Evolutionary conservation across 2,329 filamentous ascomycete genomes (phyloP).

Genomic region (Coniella lustricola): DNA sequence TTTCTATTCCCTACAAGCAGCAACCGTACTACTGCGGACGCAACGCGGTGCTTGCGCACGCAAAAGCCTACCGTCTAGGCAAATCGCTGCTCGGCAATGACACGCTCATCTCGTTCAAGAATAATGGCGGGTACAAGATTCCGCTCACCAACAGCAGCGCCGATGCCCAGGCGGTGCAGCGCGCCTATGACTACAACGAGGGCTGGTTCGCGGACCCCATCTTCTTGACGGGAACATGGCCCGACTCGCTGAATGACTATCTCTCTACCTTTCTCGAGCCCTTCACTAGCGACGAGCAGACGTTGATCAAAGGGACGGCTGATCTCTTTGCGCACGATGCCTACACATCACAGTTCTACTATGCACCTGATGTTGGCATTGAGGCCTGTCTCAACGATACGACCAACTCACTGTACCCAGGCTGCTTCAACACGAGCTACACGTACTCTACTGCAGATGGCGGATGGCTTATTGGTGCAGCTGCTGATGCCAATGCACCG

Average conservation of each 20-base stretch:
- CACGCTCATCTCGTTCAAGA: constrained; percentile 12
- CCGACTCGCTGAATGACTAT: constrained; percentile 7
- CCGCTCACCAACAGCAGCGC: constrained; percentile 5
- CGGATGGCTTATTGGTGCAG: constrained; percentile 7
- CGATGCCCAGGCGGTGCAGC: constrained; percentile 10
- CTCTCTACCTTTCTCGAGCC: constrained; percentile 12
- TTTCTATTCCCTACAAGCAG: constrained; percentile 9
- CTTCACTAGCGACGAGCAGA: constrained; percentile 6
- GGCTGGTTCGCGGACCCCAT: constrained; percentile 13
- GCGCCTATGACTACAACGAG: constrained; percentile 13
- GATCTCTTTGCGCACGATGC: constrained; percentile 11
- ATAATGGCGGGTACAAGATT: constrained; percentile 13
- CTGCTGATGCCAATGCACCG: constrained; percentile 5
- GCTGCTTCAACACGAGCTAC: constrained; percentile 12
- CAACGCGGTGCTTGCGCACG: constrained; percentile 10
- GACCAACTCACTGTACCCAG: constrained; percentile 6
- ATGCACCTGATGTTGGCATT: constrained; percentile 7
- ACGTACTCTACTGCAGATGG: constrained; percentile 4
- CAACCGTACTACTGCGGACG: constrained; percentile 12
- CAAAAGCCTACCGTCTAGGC: constrained; percentile 9
- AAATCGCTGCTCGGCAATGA: constrained; percentile 8
- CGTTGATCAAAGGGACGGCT: neutral
- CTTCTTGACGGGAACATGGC: constrained; percentile 11
- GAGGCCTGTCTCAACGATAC: constrained; percentile 3
- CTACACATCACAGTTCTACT: constrained; percentile 11